Conservation (phyloP, 2,329 filamentous ascomycete genomes). For the Monilinia vaccinii-corymbosi region DNA sequence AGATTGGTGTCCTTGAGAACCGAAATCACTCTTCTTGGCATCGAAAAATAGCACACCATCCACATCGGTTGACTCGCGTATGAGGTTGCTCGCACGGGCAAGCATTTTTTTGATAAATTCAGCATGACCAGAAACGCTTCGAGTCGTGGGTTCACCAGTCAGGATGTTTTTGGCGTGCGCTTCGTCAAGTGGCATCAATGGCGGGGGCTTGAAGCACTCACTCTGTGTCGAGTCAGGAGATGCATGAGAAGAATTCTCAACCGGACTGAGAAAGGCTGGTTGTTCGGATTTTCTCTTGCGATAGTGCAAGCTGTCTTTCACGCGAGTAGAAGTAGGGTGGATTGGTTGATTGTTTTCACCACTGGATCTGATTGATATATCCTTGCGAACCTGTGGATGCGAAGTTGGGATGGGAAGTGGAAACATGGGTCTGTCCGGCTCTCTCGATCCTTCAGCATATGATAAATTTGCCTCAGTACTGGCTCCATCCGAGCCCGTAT, state of each 20-base stretch:
- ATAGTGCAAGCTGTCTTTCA: neutral
- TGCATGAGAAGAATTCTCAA: neutral
- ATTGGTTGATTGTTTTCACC: neutral
- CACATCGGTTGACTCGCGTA: constrained; percentile 23
- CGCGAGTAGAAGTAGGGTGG: neutral
- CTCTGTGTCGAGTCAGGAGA: neutral
- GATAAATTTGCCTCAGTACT: neutral
- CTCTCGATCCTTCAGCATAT: neutral
- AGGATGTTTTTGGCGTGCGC: neutral
- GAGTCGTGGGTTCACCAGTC: neutral
- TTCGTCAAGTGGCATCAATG: neutral
- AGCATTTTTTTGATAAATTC: constrained; percentile 20
- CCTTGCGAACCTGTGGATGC: neutral
- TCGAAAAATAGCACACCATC: constrained; percentile 26
- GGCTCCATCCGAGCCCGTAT: neutral
- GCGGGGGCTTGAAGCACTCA: neutral
- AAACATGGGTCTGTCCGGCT: neutral
- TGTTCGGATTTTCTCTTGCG: neutral
- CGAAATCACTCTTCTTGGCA: constrained; percentile 11
- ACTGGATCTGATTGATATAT: neutral
- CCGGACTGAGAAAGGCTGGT: neutral
- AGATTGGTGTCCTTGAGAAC: neutral
- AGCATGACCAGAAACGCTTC: neutral
- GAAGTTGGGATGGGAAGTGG: neutral
- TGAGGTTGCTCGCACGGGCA: constrained; percentile 25